Conservation (phyloP, 495 filamentous ascomycete genomes). For the Talaromyces liani region DNA sequence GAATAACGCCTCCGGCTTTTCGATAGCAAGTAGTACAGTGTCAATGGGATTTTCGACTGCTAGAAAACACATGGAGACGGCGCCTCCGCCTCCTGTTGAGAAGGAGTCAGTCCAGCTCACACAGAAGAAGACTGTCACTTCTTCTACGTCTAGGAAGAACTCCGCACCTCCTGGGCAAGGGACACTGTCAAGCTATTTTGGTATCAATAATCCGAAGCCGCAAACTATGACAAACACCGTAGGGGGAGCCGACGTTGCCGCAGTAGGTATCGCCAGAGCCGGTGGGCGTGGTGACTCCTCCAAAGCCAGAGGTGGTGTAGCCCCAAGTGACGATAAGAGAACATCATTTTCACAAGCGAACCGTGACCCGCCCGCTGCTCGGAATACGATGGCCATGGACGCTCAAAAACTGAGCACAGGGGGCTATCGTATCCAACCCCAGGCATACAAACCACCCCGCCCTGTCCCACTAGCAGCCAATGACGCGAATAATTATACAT, state of each 20-base stretch:
- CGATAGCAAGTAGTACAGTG: constrained; percentile 26
- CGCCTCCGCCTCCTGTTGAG: background rate
- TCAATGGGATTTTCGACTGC: constrained; percentile 35
- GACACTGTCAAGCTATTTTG: constrained; percentile 34
- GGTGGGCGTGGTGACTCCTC: too few relatives aligned
- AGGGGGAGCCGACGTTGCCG: too few relatives aligned
- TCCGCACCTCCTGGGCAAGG: constrained; percentile 24
- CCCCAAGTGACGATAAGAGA: background rate
- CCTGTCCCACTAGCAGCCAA: constrained; percentile 29
- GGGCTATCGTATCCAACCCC: constrained; percentile 31
- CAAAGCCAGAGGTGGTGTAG: too few relatives aligned
- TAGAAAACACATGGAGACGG: constrained; percentile 30
- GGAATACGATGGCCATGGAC: background rate
- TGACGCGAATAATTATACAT: constrained; percentile 33
- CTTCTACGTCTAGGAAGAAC: constrained; percentile 12
- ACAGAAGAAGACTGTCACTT: constrained; percentile 13
- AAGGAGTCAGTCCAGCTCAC: constrained; percentile 5
- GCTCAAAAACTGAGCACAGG: constrained; percentile 12
- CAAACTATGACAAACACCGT: background rate
- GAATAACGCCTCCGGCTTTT: constrained; percentile 23
- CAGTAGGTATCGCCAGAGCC: too few relatives aligned
- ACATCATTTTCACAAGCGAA: background rate
- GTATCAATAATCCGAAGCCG: constrained; percentile 9
- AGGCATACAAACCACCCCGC: constrained; percentile 27
- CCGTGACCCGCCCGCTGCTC: background rate